A percentile compares a stretch with the other conserved stretches of the same genome.
Conservation (phyloP, 176 grass and related monocot species). For the Elaeis guineensis region DNA sequence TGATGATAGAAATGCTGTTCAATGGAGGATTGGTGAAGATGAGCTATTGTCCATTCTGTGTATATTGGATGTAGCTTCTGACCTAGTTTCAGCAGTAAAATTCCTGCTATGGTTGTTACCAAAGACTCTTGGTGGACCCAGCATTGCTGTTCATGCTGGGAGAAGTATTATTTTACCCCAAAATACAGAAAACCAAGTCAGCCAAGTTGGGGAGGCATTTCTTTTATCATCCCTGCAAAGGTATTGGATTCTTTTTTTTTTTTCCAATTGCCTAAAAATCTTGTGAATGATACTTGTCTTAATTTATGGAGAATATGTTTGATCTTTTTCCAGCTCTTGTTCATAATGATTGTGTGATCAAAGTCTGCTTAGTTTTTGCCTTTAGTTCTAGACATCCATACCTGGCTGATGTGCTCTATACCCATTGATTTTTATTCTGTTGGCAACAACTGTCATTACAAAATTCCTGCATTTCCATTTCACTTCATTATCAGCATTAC, state of each 20-base stretch:
- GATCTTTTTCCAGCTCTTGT: too few species aligned
- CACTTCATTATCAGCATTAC: too few species aligned
- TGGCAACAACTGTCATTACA: too few species aligned
- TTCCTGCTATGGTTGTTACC: slow-evolving; percentile 81
- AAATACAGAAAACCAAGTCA: slow-evolving; percentile 83
- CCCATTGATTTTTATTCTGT: too few species aligned
- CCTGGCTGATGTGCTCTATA: too few species aligned
- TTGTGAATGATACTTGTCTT: too few species aligned
- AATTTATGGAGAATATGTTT: too few species aligned
- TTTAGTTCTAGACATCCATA: too few species aligned
- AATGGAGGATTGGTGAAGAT: slow-evolving; percentile 81
- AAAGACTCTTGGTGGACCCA: slow-evolving; percentile 58
- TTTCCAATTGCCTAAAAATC: background rate
- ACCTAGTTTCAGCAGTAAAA: slow-evolving; percentile 63
- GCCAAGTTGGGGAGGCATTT: slow-evolving; percentile 82
- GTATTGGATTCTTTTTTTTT: slow-evolving; percentile 32
- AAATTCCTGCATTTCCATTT: too few species aligned
- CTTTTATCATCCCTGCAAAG: slow-evolving; percentile 87
- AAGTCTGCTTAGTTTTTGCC: too few species aligned
- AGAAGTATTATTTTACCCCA: slow-evolving; percentile 44
- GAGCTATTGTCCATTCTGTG: slow-evolving; percentile 80
- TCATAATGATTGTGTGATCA: too few species aligned
- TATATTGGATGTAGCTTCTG: slow-evolving; percentile 85
- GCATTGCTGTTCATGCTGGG: slow-evolving; percentile 33
- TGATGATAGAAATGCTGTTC: slow-evolving; percentile 41